These are phyloP conservation scores for Chaetomium strumarium DNA, from an alignment of 2,329 filamentous ascomycete species.

Conservation along the genomic window DNA sequence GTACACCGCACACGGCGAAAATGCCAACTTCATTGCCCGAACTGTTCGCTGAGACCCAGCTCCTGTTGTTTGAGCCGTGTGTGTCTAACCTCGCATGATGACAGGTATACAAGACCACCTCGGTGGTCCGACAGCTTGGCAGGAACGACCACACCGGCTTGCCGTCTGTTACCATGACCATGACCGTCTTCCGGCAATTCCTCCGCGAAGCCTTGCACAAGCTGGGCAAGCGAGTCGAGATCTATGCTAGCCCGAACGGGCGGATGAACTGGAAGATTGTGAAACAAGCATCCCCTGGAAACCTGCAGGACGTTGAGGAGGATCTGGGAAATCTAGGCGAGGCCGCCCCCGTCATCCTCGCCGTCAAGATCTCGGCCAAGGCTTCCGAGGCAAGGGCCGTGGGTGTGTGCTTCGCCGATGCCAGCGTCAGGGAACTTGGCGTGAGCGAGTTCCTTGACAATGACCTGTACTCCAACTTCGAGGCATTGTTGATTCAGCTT, in stretches of 20 bases:
- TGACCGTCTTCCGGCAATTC: conserved; percentile 93
- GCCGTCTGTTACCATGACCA: conserved; percentile 89
- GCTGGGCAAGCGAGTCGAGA: conserved; percentile 83
- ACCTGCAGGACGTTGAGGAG: conserved; percentile 94
- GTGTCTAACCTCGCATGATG: not conserved
- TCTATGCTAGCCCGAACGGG: conserved; percentile 70
- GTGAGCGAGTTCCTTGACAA: conserved; percentile 99
- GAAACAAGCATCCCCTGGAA: conserved; percentile 92
- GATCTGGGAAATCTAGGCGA: conserved; percentile 84
- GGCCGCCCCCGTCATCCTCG: conserved; percentile 86
- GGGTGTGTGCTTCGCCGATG: conserved; percentile 96
- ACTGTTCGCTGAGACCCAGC: conserved; percentile 46
- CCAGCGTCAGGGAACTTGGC: conserved; percentile 88
- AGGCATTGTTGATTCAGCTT: conserved; percentile 90
- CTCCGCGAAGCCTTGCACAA: conserved; percentile 90
- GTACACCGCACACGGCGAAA: conserved; percentile 87
- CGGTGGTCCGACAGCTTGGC: conserved; percentile 85
- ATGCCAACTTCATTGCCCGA: conserved; percentile 77
- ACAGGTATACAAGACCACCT: conserved; percentile 94
- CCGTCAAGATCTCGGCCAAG: conserved; percentile 88
- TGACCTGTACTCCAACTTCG: conserved; percentile 95
- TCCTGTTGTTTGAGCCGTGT: not conserved
- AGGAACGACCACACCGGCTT: conserved; percentile 77
- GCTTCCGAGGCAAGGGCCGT: conserved; percentile 78
- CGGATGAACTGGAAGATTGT: conserved; percentile 87